phyloP scores from a whole-genome alignment of 1,139 yeast species.

The Hansenula sp. region DNA sequence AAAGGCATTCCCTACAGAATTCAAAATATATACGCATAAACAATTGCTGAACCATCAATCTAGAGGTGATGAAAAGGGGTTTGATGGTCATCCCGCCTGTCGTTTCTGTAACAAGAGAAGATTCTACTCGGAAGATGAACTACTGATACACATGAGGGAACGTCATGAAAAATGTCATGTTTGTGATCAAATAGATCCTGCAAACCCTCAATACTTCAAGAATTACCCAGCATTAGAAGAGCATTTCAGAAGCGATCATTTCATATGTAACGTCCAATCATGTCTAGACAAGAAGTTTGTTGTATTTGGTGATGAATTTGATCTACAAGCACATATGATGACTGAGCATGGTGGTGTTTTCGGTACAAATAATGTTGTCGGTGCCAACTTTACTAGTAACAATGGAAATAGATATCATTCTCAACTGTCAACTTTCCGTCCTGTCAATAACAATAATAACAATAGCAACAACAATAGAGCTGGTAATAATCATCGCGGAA shows the following conservation, averaged over 20 bases:
- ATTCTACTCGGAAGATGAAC: constrained; percentile 87
- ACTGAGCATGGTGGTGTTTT: constrained; percentile 68
- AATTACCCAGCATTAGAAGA: constrained; percentile 69
- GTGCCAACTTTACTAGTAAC: constrained; percentile 33
- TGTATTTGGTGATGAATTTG: constrained; percentile 84
- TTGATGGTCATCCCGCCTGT: constrained; percentile 88
- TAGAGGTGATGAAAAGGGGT: constrained; percentile 68
- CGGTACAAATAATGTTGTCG: constrained; percentile 45
- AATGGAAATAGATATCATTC: constrained; percentile 52
- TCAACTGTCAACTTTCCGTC: constrained; percentile 59
- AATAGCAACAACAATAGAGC: constrained; percentile 14
- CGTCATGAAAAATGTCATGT: constrained; percentile 86
- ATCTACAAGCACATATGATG: constrained; percentile 83
- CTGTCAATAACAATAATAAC: constrained; percentile 13
- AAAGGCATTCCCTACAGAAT: constrained; percentile 72
- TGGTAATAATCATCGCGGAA: background rate
- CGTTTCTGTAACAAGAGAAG: constrained; percentile 70
- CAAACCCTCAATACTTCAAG: constrained; percentile 71
- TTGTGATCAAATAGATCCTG: constrained; percentile 69
- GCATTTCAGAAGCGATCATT: constrained; percentile 76
- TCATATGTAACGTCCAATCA: constrained; percentile 71
- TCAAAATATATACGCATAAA: constrained; percentile 56
- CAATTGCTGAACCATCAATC: constrained; percentile 68
- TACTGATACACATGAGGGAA: constrained; percentile 77
- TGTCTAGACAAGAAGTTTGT: constrained; percentile 90